Evolutionary conservation across 768 basidiomycete species (phyloP).

Genomic region (Russula emetica): DNA sequence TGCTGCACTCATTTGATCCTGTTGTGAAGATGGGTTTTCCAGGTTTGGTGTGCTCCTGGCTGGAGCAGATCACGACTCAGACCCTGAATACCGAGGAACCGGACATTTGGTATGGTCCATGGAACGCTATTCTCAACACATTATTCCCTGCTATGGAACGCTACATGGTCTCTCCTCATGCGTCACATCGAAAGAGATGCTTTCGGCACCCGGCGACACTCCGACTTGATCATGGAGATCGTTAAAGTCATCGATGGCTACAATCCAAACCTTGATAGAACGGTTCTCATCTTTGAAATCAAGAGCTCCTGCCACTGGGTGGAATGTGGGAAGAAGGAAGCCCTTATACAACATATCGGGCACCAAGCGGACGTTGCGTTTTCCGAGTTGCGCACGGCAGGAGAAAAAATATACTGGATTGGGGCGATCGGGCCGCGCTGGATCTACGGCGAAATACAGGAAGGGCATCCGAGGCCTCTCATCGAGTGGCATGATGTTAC

Average conservation of each 20-base stretch:
- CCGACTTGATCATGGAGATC: not conserved
- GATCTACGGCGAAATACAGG: not conserved
- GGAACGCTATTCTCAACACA: not conserved
- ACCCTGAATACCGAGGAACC: too few species aligned
- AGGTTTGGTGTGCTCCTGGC: not conserved
- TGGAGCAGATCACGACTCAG: not conserved
- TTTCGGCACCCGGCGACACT: not conserved
- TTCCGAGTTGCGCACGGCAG: not conserved
- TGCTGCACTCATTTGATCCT: not conserved
- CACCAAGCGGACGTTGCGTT: not conserved
- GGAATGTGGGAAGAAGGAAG: not conserved
- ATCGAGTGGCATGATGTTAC: not conserved
- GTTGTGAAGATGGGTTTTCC: not conserved
- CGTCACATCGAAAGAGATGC: not conserved
- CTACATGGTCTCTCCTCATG: not conserved
- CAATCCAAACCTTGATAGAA: too few species aligned
- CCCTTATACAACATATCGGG: not conserved
- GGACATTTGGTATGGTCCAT: not conserved
- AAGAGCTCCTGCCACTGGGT: not conserved
- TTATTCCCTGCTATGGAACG: not conserved
- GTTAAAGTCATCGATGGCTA: not conserved
- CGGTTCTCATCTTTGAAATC: not conserved
- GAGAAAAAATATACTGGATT: not conserved
- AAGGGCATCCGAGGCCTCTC: not conserved
- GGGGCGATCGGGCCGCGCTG: not conserved